A percentile compares a stretch with the other conserved stretches of the same genome.
Evolutionary conservation across 345 rosid genomes (phyloP).

Genomic region (Aquilaria yunnanensis): DNA sequence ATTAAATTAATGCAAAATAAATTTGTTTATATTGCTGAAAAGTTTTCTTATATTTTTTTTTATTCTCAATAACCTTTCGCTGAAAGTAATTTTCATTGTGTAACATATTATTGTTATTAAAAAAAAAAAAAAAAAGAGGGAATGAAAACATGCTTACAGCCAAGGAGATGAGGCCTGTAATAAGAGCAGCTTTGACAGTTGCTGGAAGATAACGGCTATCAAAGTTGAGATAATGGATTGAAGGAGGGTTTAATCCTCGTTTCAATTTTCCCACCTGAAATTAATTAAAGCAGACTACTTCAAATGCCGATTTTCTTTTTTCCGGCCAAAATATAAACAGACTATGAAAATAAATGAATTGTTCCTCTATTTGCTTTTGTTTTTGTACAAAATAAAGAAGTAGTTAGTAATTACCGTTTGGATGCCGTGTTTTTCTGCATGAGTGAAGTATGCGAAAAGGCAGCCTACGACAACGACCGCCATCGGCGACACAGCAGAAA

Average conservation of each 20-base stretch:
- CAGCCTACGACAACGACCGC: conserved; percentile 58
- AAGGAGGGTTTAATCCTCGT: conserved; percentile 69
- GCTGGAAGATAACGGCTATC: conserved; percentile 43
- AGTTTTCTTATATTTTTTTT: too few species aligned
- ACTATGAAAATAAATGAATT: not conserved
- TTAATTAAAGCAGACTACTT: too few species aligned
- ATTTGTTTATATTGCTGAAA: too few species aligned
- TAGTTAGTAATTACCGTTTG: conserved; percentile 35
- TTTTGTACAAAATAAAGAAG: too few species aligned
- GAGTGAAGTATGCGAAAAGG: conserved; percentile 52
- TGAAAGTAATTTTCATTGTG: too few species aligned
- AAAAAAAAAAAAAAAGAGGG: not conserved
- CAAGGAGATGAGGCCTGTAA: conserved; percentile 65
- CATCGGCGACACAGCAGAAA: conserved; percentile 84
- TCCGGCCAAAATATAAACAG: too few species aligned
- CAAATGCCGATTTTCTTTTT: too few species aligned
- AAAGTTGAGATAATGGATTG: conserved; percentile 50
- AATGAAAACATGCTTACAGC: conserved; percentile 41
- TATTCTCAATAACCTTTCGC: too few species aligned
- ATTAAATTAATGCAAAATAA: too few species aligned
- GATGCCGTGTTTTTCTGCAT: conserved; percentile 53
- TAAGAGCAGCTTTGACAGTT: conserved; percentile 50
- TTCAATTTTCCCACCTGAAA: conserved; percentile 72
- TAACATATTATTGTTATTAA: not conserved
- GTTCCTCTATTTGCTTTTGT: too few species aligned